Base-by-base conservation (phyloP, 805 yeast genomes). In the Tetrapisispora namnaoensis region DNA sequence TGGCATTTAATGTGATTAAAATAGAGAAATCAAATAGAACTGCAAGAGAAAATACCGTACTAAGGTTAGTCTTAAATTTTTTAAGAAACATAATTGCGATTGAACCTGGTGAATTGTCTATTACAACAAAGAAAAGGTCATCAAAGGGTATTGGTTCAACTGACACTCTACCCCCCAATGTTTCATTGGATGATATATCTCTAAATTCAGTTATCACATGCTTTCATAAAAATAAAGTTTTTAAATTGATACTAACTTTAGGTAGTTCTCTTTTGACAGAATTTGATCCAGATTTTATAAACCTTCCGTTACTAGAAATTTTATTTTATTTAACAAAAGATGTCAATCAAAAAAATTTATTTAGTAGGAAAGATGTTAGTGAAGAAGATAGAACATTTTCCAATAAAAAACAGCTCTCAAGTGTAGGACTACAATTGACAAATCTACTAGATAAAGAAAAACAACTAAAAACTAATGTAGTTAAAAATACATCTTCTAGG, bases 31-130 rank as follows among this genome's bases (percentile, higher is more conserved):
- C 66, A 1, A 81, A 82, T 20, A 74, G 97, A 51, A 78, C 79
- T 2, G 71, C 80, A 0, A 70, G 87, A 36, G 97, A 90, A 55
- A 80, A 80, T 50, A 82, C 82, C 41, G 75, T 90, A 14, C 64
- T 93, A 44, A 78, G 83, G 48, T 71, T 91, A 51, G 86, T 84
- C 27, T 66, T 90, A 16, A 78, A 78, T 45, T 79, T 93, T 59
- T 74, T 89, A 53, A 74, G 95, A 53, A 93, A 93, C 61, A 56
- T 93, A n/a, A 67, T 86, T 9, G 75, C 79, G 38, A 87, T 91
- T 34, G 88, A 83, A 54, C 91, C 90, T 0, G 79, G 84, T 1
- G 79, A 75, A 35, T 56, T 75, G 5, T 73, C 81, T 1, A 65
- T 79, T 9, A 67, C 78, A 2, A 65, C 70, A 1, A 73, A 73